Conservation (phyloP, 2,329 filamentous ascomycete species). For the Penicillium nordicum region DNA sequence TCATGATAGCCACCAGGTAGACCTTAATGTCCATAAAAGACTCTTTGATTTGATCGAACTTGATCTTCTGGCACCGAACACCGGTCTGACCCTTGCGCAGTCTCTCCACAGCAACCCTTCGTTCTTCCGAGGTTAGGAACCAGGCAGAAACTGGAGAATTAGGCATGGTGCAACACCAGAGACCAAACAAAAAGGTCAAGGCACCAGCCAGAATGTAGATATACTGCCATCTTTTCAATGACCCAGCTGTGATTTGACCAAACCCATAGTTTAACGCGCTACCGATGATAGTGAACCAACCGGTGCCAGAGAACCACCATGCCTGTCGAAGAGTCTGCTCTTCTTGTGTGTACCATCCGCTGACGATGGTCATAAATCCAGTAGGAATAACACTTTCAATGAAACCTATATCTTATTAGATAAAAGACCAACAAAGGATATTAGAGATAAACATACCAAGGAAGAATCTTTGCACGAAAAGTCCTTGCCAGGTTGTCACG, state of each 20-base stretch:
- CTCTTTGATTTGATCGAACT: slow-evolving; percentile 57
- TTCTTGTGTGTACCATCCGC: slow-evolving; percentile 61
- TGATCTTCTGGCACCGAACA: slow-evolving; percentile 60
- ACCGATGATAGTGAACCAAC: slow-evolving; percentile 61
- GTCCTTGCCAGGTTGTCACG: slow-evolving; percentile 60
- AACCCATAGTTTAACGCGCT: slow-evolving; percentile 65
- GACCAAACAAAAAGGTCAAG: slow-evolving; percentile 62
- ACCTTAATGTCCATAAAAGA: slow-evolving; percentile 58
- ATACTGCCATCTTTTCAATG: slow-evolving; percentile 64
- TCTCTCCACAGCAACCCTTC: slow-evolving; percentile 62
- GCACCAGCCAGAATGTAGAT: slow-evolving; percentile 65
- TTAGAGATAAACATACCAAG: slow-evolving; percentile 33
- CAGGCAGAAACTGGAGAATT: slow-evolving; percentile 65
- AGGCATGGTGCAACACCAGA: slow-evolving; percentile 63
- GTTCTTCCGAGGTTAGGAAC: slow-evolving; percentile 64
- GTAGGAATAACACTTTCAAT: slow-evolving; percentile 65
- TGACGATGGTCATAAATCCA: slow-evolving; percentile 62
- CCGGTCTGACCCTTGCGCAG: slow-evolving; percentile 62
- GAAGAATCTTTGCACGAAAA: slow-evolving; percentile 64
- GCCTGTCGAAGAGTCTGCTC: slow-evolving; percentile 64
- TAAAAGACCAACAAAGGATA: accelerated
- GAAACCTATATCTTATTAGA: slow-evolving; percentile 39
- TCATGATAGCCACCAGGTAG: slow-evolving; percentile 64
- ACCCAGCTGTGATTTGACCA: slow-evolving; percentile 57
- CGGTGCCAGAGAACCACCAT: slow-evolving; percentile 62